Percentiles rank a stretch among this genome's conserved stretches.
phyloP scores from a whole-genome alignment of 805 yeast species.

The Starmerella bacillaris region DNA sequence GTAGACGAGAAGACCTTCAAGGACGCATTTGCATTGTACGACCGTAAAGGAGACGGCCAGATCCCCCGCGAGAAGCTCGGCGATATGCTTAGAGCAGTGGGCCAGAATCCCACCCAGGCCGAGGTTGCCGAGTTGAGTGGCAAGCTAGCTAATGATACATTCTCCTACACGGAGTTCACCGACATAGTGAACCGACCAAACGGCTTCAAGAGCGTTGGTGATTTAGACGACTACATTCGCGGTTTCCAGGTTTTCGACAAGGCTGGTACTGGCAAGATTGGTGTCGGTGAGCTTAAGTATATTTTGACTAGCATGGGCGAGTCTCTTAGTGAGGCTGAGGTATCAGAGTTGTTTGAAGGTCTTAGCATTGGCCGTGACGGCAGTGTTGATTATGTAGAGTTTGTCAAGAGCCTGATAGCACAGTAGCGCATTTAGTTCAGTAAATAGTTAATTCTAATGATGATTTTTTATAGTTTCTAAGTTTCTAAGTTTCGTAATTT shows the following conservation, averaged over 20 bases:
- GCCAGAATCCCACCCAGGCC: slow-evolving; percentile 91
- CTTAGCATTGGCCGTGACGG: slow-evolving; percentile 87
- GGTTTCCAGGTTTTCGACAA: slow-evolving; percentile 97
- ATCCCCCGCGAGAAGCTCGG: slow-evolving; percentile 74
- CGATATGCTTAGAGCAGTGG: slow-evolving; percentile 87
- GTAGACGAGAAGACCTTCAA: slow-evolving; percentile 35
- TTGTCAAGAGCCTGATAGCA: slow-evolving; percentile 81
- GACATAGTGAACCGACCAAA: slow-evolving; percentile 68
- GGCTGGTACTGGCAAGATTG: slow-evolving; percentile 85
- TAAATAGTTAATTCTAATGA: background rate
- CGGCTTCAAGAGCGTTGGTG: slow-evolving; percentile 61
- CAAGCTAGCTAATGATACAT: slow-evolving; percentile 22
- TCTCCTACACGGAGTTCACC: slow-evolving; percentile 62
- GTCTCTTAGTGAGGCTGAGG: slow-evolving; percentile 74
- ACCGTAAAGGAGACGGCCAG: slow-evolving; percentile 86
- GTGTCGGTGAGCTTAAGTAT: slow-evolving; percentile 91
- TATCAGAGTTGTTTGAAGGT: slow-evolving; percentile 89
- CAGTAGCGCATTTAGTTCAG: slow-evolving; percentile 35
- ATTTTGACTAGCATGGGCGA: slow-evolving; percentile 93
- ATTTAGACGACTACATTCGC: slow-evolving; percentile 81
- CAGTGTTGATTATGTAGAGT: slow-evolving; percentile 79
- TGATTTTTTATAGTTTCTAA: slow-evolving; percentile 1
- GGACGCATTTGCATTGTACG: slow-evolving; percentile 93
- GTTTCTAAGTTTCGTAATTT: slow-evolving; percentile 1
- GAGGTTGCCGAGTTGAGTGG: slow-evolving; percentile 51